These are phyloP conservation scores for Globisporangium rhizosaccharum DNA, from an alignment of 352 stramenopile species.

Conservation along the genomic window DNA sequence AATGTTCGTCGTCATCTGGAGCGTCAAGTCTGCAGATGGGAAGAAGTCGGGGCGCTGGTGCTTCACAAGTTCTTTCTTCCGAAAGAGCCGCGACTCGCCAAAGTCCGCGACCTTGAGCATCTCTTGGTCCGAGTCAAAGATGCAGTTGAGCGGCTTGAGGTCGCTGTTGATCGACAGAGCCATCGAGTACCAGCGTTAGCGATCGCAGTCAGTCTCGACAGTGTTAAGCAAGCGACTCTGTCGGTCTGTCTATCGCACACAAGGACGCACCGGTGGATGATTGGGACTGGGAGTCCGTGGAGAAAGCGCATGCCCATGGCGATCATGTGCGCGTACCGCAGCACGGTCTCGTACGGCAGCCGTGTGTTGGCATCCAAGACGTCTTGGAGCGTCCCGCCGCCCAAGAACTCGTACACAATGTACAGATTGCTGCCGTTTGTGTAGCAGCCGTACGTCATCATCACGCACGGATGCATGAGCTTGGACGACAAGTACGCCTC, in stretches of 20 bases:
- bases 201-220: neutral
- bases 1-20: conserved; percentile 82
- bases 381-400: conserved; percentile 76
- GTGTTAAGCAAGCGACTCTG: neutral
- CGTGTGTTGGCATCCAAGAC: conserved; percentile 43
- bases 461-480: conserved; percentile 71
- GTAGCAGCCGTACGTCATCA: conserved; percentile 83
- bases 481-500: conserved; percentile 78
- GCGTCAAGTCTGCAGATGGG: conserved; percentile 50
- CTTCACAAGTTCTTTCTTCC: conserved; percentile 49
- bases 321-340: conserved; percentile 77
- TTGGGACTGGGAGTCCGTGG: conserved; percentile 61
- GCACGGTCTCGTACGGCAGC: conserved; percentile 55
- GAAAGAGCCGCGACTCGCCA: conserved; percentile 66
- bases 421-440: conserved; percentile 76
- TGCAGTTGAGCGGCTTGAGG: conserved; percentile 78
- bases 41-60: conserved; percentile 46
- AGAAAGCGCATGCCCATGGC: conserved; percentile 80
- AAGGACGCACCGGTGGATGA: conserved; percentile 55
- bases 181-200: neutral
- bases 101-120: conserved; percentile 83
- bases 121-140: conserved; percentile 68
- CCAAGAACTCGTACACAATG: conserved; percentile 79
- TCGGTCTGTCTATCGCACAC: neutral
- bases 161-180: conserved; percentile 24